Conservation (phyloP, 1,284 basidiomycete species). For the Apiotrichum gamsii region DNA sequence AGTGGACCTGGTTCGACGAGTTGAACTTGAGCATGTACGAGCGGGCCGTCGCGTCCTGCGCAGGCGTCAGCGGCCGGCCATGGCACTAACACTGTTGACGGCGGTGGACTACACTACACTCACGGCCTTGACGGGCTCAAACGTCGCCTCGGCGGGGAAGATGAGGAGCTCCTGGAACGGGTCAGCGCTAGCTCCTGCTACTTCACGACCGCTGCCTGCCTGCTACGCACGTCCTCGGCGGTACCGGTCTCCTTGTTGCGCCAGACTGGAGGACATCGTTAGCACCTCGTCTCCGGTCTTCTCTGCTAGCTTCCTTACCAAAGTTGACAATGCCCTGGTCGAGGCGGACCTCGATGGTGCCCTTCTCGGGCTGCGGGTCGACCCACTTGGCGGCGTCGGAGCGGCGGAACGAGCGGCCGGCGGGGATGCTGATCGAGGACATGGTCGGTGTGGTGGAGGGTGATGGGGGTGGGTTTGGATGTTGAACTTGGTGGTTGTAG, state of each 20-base stretch:
- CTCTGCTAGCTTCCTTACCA: too few species aligned
- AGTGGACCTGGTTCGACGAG: slow-evolving; percentile 42
- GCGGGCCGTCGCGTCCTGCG: slow-evolving; percentile 37
- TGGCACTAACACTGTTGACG: too few species aligned
- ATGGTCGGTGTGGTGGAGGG: slow-evolving; percentile 11
- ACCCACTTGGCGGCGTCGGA: slow-evolving; percentile 39
- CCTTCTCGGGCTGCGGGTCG: slow-evolving; percentile 44
- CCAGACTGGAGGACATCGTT: slow-evolving; percentile 28
- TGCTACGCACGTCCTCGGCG: slow-evolving; percentile 41
- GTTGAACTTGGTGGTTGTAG: too few species aligned
- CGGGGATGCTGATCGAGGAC: slow-evolving; percentile 36
- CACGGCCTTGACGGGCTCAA: slow-evolving; percentile 39
- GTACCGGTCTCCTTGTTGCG: slow-evolving; percentile 27
- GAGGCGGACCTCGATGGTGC: slow-evolving; percentile 34
- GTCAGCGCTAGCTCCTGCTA: neutral
- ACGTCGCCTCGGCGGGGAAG: slow-evolving; percentile 47
- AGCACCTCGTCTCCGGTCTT: neutral
- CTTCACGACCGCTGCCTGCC: too few species aligned
- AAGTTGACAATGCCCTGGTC: slow-evolving; percentile 43
- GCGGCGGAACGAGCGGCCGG: slow-evolving; percentile 38
- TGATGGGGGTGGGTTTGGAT: neutral
- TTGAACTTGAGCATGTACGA: slow-evolving; percentile 45
- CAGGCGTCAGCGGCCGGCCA: slow-evolving; percentile 7
- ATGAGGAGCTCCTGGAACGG: slow-evolving; percentile 41
- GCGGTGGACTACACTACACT: slow-evolving; percentile 1